phyloP scores from a whole-genome alignment of 805 yeast genomes.

The Wickerhamomyces chaumierensis region DNA sequence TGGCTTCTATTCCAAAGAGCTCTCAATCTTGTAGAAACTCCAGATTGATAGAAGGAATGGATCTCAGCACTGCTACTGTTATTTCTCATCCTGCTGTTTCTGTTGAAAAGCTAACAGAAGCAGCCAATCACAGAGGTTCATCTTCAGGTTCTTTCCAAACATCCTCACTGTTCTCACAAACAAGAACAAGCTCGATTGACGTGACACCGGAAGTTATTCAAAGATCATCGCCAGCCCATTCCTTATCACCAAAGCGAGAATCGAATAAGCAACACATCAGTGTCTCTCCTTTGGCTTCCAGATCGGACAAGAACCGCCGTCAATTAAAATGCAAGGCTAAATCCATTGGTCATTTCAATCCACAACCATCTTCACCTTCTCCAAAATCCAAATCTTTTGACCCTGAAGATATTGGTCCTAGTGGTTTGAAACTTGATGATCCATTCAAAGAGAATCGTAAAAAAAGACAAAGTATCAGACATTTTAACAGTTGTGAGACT shows the following conservation, averaged over 20 bases:
- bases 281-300: neutral
- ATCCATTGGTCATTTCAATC: neutral
- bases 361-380: neutral
- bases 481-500: constrained; percentile 17
- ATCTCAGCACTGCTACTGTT: neutral
- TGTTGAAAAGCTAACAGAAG: too few species aligned
- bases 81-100: too few species aligned
- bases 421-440: neutral
- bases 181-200: neutral
- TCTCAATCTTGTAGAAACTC: neutral
- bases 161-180: neutral
- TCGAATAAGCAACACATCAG: too few species aligned
- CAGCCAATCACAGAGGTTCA: too few species aligned
- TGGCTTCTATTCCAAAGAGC: neutral
- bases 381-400: neutral
- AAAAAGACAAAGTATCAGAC: constrained; percentile 8
- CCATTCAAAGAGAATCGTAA: neutral
- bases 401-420: too few species aligned
- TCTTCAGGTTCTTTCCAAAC: neutral
- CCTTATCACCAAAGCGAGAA: neutral
- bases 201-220: neutral
- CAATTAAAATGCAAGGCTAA: neutral
- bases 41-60: neutral
- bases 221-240: neutral
- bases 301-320: neutral